These are phyloP conservation scores for Penicillium olsonii DNA, from an alignment of 2,329 filamentous ascomycete genomes.

Conservation along the genomic window DNA sequence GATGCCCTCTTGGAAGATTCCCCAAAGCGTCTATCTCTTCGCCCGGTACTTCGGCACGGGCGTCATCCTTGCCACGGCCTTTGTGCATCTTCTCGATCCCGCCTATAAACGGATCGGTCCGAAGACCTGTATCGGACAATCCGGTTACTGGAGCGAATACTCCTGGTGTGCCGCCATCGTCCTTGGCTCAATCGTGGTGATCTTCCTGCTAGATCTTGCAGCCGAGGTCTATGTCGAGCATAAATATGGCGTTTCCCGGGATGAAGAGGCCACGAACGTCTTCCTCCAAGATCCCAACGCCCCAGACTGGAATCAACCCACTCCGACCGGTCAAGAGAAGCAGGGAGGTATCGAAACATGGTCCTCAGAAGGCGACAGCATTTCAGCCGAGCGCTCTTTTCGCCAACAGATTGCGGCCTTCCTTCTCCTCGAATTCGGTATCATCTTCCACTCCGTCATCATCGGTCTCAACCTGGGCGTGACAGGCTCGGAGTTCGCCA, in stretches of 20 bases:
- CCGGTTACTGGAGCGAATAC: constrained; percentile 54
- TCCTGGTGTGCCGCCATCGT: constrained; percentile 57
- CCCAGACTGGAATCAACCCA: not conserved
- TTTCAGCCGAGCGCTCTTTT: constrained; percentile 32
- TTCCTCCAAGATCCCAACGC: not conserved
- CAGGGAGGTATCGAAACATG: constrained; percentile 4
- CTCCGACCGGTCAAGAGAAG: constrained; percentile 10
- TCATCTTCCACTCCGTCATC: constrained; percentile 66
- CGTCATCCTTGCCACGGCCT: constrained; percentile 51
- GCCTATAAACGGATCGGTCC: constrained; percentile 49
- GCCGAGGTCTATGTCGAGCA: constrained; percentile 26
- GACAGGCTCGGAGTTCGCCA: constrained; percentile 57
- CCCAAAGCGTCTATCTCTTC: constrained; percentile 49
- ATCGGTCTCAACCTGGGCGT: constrained; percentile 65
- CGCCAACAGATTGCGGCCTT: constrained; percentile 42
- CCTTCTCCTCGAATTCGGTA: constrained; percentile 59
- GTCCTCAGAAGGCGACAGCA: not conserved
- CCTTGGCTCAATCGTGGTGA: constrained; percentile 49
- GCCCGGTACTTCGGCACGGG: constrained; percentile 51
- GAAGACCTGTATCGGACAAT: constrained; percentile 55
- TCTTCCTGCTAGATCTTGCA: constrained; percentile 43
- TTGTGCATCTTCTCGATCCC: constrained; percentile 51
- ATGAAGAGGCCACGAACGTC: constrained; percentile 13
- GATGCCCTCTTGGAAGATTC: constrained; percentile 39
- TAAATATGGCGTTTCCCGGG: constrained; percentile 24